Evolutionary conservation across 2,329 filamentous ascomycete species (phyloP), one percentile per base, ranked within the genome.

Genomic region (Helotiales sp.): DNA sequence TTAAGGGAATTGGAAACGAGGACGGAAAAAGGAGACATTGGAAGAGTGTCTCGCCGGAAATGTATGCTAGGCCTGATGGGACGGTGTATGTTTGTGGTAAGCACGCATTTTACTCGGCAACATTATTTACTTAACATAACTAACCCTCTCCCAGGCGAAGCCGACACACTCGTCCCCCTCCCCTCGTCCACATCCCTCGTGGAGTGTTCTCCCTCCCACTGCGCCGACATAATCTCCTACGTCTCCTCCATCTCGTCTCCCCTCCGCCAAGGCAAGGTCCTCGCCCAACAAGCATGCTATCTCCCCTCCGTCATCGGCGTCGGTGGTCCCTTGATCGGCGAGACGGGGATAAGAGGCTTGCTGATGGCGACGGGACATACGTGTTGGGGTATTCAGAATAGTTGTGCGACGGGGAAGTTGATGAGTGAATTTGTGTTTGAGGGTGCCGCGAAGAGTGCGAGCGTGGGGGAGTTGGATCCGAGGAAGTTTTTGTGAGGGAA

Each of bases 331-430:
- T 79, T 98, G 59, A 86, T 98, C 26, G 96, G 96, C 0, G 82
- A 85, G 62, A 94, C 93, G 7, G 85, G 86, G 1, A 87, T 90
- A 0, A 86, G 88, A 6, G 93, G 94, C 0, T 75, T 98, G 50
- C 90, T 91, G 78, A 83, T 98, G 67, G 96, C 96, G 0, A 86
- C 93, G 0, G 96, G 96, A 0, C 96, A 99, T 82, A 97, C 93
- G 1, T 98, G 95, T 81, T 99, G 96, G 96, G 96, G 96, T 0
- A 97, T 99, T 24, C 95, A 98, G 81, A 98, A 99, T 80, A 93
- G 89, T 0, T 94, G 95, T 0, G 96, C 86, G 1, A 98, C 95
- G 7, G 92, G 92, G 3, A 92, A 90, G 79, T 78, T 95, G 45
- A 90, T 96, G 82, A 90, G 91, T 43, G 91, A 95, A 78, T 88